phyloP scores from a whole-genome alignment of 306 rosid genomes.

The Cyamopsis tetragonoloba region DNA sequence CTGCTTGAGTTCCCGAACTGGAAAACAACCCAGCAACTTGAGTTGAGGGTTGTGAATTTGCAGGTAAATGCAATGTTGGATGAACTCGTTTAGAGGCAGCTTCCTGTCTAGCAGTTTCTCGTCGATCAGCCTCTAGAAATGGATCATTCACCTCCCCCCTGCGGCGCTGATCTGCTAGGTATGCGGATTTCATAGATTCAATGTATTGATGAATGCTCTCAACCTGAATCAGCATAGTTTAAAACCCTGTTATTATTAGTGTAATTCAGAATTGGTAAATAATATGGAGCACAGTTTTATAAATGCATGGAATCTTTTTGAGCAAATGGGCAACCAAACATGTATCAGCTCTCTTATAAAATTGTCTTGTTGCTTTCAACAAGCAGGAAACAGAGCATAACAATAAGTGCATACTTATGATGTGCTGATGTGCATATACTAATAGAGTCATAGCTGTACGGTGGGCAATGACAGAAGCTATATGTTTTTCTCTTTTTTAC shows the following conservation, averaged over 20 bases:
- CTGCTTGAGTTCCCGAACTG: conserved; percentile 62
- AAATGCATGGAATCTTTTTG: not conserved
- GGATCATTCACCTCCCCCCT: conserved; percentile 86
- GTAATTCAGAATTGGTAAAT: conserved; percentile 23
- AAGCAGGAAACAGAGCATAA: not conserved
- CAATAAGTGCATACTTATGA: not conserved
- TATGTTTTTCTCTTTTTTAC: conserved; percentile 40
- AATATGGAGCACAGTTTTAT: not conserved
- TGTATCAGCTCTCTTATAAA: conserved; percentile 9
- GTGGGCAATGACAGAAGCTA: not conserved
- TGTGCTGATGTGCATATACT: conserved; percentile 10
- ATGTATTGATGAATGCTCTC: conserved; percentile 93
- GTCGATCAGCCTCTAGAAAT: conserved; percentile 92
- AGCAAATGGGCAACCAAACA: conserved; percentile 6
- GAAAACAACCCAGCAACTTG: conserved; percentile 81
- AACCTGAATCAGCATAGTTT: conserved; percentile 53
- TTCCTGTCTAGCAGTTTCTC: conserved; percentile 94
- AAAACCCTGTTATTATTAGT: conserved; percentile 14
- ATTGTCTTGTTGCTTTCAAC: not conserved
- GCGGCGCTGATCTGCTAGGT: conserved; percentile 81
- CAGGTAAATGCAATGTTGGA: conserved; percentile 83
- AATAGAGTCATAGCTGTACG: conserved; percentile 7
- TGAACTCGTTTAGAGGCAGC: conserved; percentile 92
- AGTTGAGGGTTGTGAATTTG: conserved; percentile 74
- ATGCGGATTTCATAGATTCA: conserved; percentile 88